These are phyloP conservation scores for Phytophthora multivora DNA, from an alignment of 352 stramenopile species.

Conservation along the genomic window DNA sequence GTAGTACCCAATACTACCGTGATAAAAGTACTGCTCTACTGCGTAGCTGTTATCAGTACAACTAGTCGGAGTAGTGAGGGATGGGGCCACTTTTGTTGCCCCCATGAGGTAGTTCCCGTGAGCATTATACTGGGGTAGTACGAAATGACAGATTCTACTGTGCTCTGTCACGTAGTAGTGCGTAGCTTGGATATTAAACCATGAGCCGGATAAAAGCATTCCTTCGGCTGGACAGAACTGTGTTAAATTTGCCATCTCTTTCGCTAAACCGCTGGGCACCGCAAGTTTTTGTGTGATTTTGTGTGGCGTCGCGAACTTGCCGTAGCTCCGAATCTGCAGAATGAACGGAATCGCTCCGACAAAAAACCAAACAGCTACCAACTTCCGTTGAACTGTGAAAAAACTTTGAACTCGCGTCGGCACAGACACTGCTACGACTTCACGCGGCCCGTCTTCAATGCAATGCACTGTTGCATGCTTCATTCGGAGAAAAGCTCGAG, in stretches of 20 bases:
- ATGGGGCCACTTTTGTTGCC: not conserved
- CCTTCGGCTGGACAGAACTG: conserved; percentile 4
- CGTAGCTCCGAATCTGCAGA: conserved; percentile 14
- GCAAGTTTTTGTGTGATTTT: conserved; percentile 12
- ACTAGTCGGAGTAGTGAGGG: not conserved
- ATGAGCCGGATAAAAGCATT: conserved; percentile 20
- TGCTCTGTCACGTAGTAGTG: conserved; percentile 5
- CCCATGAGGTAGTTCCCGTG: conserved; percentile 14
- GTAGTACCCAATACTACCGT: conserved; percentile 17
- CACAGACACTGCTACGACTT: too few species aligned
- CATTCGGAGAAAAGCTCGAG: too few species aligned
- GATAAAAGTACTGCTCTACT: conserved; percentile 14
- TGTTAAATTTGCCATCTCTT: conserved; percentile 6
- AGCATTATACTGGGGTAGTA: conserved; percentile 19
- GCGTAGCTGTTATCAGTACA: conserved; percentile 13
- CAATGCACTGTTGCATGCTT: too few species aligned
- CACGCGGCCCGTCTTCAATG: too few species aligned
- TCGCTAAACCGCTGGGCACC: not conserved
- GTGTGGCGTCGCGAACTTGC: conserved; percentile 15
- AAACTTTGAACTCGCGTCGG: not conserved
- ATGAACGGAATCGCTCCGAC: conserved; percentile 14
- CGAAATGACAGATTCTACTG: conserved; percentile 16
- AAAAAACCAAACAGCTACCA: conserved; percentile 11
- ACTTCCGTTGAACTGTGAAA: conserved; percentile 1
- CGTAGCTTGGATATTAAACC: conserved; percentile 25